Evolutionary conservation across 306 rosid genomes (phyloP).

Genomic region (Abrus pulchellus): DNA sequence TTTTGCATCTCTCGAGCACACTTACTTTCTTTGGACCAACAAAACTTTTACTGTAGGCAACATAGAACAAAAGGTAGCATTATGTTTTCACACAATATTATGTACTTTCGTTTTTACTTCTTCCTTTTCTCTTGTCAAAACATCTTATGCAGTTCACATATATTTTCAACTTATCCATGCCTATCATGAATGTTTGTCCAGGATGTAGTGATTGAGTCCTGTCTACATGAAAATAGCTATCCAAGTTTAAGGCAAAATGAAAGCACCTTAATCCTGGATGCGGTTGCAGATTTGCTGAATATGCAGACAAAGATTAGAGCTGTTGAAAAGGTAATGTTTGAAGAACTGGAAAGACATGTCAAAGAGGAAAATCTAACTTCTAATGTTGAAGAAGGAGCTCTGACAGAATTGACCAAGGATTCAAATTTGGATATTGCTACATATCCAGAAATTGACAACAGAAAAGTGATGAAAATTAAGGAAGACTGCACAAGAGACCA

Average conservation of each 20-base stretch:
- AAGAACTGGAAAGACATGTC: slow-evolving; percentile 62
- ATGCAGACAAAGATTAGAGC: slow-evolving; percentile 69
- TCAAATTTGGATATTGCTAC: slow-evolving; percentile 39
- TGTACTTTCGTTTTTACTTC: not conserved
- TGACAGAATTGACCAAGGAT: slow-evolving; percentile 42
- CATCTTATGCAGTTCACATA: slow-evolving; percentile 35
- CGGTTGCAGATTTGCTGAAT: slow-evolving; percentile 71
- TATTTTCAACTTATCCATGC: slow-evolving; percentile 35
- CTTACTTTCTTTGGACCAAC: slow-evolving; percentile 63
- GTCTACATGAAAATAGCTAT: slow-evolving; percentile 51
- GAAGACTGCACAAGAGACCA: slow-evolving; percentile 43
- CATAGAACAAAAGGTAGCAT: slow-evolving; percentile 62
- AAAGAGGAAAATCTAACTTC: slow-evolving; percentile 46
- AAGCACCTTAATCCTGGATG: slow-evolving; percentile 49
- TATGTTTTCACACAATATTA: slow-evolving; percentile 27
- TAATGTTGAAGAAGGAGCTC: slow-evolving; percentile 41
- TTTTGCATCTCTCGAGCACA: slow-evolving; percentile 76
- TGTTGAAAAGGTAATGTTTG: slow-evolving; percentile 63
- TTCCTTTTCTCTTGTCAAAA: slow-evolving; percentile 28
- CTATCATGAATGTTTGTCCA: slow-evolving; percentile 47
- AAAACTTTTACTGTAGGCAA: slow-evolving; percentile 46
- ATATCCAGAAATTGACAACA: slow-evolving; percentile 43
- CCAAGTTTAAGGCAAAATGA: slow-evolving; percentile 50
- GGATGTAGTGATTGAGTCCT: slow-evolving; percentile 56
- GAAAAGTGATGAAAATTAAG: slow-evolving; percentile 47